Evolutionary conservation across 2,329 filamentous ascomycete species (phyloP).

Genomic region (Orbilia blumenaviensis): DNA sequence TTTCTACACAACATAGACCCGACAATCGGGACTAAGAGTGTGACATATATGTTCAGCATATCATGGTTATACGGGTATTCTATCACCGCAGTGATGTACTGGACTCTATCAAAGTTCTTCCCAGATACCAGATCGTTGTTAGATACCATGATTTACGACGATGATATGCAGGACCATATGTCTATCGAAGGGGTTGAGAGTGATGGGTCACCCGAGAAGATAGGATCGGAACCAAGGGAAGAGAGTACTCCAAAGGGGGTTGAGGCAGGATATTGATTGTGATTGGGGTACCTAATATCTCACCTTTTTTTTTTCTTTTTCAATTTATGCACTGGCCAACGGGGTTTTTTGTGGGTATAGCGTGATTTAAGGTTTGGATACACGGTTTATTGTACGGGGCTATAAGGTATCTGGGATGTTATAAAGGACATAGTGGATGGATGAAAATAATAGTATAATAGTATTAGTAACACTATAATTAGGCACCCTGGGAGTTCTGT

Average conservation of each 20-base stretch:
- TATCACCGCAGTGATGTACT: constrained; percentile 22
- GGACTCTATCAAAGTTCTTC: constrained; percentile 12
- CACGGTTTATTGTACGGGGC: too few species aligned
- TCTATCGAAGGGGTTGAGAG: constrained; percentile 40
- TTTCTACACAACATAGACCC: constrained; percentile 51
- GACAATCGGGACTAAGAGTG: constrained; percentile 17
- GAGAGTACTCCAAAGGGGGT: background rate
- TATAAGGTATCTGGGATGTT: too few species aligned
- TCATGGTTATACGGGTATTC: constrained; percentile 49
- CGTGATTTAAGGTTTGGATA: too few species aligned
- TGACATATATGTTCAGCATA: constrained; percentile 47
- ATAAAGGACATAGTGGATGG: too few species aligned
- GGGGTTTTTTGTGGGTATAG: too few species aligned
- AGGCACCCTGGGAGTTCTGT: too few species aligned
- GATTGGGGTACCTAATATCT: background rate
- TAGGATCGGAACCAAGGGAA: background rate
- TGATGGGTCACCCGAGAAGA: constrained; percentile 38
- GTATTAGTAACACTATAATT: too few species aligned
- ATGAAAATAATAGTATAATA: too few species aligned
- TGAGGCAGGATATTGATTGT: background rate
- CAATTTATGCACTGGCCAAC: too few species aligned
- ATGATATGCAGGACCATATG: constrained; percentile 27
- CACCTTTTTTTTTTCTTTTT: constrained; percentile 5
- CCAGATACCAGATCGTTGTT: constrained; percentile 30
- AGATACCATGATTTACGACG: constrained; percentile 29